A percentile compares a stretch with the other conserved stretches of the same genome.
These are phyloP conservation scores for Triticum turgidum DNA, from an alignment of 176 grass and related monocot genomes.

Conservation along the genomic window DNA sequence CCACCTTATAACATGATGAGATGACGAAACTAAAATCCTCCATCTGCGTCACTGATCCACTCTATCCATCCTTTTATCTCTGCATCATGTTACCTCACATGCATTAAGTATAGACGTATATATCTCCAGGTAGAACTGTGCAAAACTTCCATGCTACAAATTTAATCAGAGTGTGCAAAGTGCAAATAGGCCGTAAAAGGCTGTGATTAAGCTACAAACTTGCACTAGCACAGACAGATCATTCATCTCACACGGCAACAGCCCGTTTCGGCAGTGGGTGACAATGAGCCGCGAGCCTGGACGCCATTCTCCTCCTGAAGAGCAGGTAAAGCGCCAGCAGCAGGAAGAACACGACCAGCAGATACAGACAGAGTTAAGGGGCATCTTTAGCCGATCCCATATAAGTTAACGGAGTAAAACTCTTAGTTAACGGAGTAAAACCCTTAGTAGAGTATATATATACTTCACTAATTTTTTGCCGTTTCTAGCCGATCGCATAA, in stretches of 20 bases:
- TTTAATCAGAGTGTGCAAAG: too few relatives aligned
- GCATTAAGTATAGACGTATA: not conserved
- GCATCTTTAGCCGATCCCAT: too few relatives aligned
- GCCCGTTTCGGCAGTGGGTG: conserved; percentile 33
- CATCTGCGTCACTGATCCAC: too few relatives aligned
- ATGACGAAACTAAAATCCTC: not conserved
- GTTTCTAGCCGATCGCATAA: too few relatives aligned
- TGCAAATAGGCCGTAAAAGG: too few relatives aligned
- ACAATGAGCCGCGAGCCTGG: conserved; percentile 27
- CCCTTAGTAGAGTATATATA: too few relatives aligned
- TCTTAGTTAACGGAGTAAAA: too few relatives aligned
- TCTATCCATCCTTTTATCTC: not conserved
- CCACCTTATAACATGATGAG: not conserved
- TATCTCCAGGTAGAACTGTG: not conserved
- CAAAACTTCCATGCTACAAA: too few relatives aligned
- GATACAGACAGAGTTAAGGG: conserved; percentile 45
- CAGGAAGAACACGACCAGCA: conserved; percentile 36
- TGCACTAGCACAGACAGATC: not conserved
- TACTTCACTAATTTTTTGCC: too few relatives aligned
- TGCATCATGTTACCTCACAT: not conserved
- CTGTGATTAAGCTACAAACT: too few relatives aligned
- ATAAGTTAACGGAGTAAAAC: too few relatives aligned
- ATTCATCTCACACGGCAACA: conserved; percentile 37
- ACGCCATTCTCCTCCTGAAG: conserved; percentile 55
- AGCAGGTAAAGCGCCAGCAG: conserved; percentile 52